Evolutionary conservation across 768 basidiomycete genomes (phyloP).

Genomic region (Suillus americanus): DNA sequence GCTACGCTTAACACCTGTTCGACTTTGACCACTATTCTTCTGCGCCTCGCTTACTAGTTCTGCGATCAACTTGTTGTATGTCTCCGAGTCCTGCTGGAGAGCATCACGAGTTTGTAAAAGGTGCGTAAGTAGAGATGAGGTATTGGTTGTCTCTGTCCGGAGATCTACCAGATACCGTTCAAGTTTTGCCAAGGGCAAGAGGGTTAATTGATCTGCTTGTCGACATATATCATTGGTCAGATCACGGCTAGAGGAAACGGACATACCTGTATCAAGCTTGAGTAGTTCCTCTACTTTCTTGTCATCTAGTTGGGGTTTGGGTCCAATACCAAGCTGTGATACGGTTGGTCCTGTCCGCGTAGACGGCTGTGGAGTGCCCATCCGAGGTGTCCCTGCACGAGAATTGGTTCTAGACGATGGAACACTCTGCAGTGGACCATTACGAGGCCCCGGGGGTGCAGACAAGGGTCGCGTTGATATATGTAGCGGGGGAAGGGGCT

Average conservation of each 20-base stretch:
- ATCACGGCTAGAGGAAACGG: background rate
- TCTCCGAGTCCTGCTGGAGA: conserved; percentile 84
- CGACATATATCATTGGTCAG: conserved; percentile 5
- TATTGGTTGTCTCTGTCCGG: conserved; percentile 68
- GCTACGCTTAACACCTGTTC: conserved; percentile 45
- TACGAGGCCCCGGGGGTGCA: conserved; percentile 67
- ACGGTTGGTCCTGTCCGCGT: conserved; percentile 28
- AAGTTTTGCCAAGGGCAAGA: conserved; percentile 68
- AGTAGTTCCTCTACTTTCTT: conserved; percentile 66
- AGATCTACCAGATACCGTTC: conserved; percentile 69
- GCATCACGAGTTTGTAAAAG: conserved; percentile 79
- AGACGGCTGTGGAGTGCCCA: conserved; percentile 46
- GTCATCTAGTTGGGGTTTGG: conserved; percentile 72
- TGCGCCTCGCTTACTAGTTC: conserved; percentile 92
- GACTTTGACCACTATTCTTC: conserved; percentile 69
- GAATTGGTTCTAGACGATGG: conserved; percentile 42
- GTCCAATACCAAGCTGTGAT: conserved; percentile 59
- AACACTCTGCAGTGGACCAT: conserved; percentile 29
- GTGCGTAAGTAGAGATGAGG: conserved; percentile 76
- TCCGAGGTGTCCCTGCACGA: conserved; percentile 49
- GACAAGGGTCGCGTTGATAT: conserved; percentile 83
- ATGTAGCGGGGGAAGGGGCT: conserved; percentile 74
- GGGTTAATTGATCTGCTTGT: conserved; percentile 61
- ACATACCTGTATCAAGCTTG: conserved; percentile 63
- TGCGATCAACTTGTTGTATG: conserved; percentile 87